Evolutionary conservation across 2,329 filamentous ascomycete genomes (phyloP).

Genomic region (Venturia pyrina): DNA sequence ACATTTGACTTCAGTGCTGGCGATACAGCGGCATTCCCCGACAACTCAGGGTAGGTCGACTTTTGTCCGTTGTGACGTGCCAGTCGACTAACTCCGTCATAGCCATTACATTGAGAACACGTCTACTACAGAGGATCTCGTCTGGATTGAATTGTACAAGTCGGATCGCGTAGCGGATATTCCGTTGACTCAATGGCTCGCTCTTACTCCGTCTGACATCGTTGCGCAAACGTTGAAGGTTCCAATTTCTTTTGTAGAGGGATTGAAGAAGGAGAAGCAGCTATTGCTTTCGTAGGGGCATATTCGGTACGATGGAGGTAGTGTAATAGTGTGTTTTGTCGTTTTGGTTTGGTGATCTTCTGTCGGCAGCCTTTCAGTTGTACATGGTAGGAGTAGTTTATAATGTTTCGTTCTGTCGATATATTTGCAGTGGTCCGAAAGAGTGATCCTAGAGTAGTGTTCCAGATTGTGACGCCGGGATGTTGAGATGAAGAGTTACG

Average conservation of each 20-base stretch:
- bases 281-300: slow-evolving; percentile 31
- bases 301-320: background rate
- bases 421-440: too few species aligned
- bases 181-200: slow-evolving; percentile 58
- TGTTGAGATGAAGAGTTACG: too few species aligned
- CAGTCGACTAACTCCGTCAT: background rate
- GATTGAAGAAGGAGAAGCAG: slow-evolving; percentile 55
- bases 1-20: slow-evolving; percentile 59
- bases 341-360: background rate
- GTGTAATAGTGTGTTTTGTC: background rate
- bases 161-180: slow-evolving; percentile 58
- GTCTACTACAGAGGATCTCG: slow-evolving; percentile 50
- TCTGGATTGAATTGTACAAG: slow-evolving; percentile 63
- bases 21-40: slow-evolving; percentile 60
- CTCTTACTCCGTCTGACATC: slow-evolving; percentile 53
- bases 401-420: too few species aligned
- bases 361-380: background rate
- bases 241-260: slow-evolving; percentile 44
- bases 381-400: background rate
- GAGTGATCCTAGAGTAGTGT: too few species aligned
- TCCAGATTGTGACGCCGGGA: too few species aligned
- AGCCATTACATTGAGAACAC: slow-evolving; percentile 61
- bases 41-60: slow-evolving; percentile 44
- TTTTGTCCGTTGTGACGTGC: slow-evolving; percentile 1
- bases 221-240: slow-evolving; percentile 52